Base-by-base conservation (phyloP, 2,329 filamentous ascomycete species). In the Macrophomina tecta region DNA sequence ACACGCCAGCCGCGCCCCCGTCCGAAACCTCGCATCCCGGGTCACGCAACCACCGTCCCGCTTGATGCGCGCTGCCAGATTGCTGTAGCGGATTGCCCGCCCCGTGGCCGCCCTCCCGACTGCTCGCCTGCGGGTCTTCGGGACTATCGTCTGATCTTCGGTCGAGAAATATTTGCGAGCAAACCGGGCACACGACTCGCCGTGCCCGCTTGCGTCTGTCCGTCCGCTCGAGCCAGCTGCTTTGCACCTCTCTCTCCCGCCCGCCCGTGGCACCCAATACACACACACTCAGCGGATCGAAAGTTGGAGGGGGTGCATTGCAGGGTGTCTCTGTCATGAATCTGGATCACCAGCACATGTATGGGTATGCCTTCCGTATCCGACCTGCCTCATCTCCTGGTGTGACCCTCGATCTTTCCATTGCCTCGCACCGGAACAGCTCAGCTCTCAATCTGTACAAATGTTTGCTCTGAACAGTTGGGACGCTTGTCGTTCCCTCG, bases 321-420 rank as follows among this genome's bases (percentile, higher is more conserved):
- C 56, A 66, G 56, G 55, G 55, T 53, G 64, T 66, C 48, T 62
- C 65, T 67, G 60, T 51, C 53, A 67, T 67, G 65, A 67, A 63
- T 67, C 51, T 67, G 49, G 65, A 67, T 45, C 56, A 56, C 32
- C 65, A 61, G 55, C 65, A 63, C 58, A 63, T 67, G 42, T 67
- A 56, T 49, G 65, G 65, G 65, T 67, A 67, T 32, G 65, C 55
- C 40, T 58, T 46, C 28, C 38, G 16, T 51, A 30, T 60, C n/a
- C 42, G 46, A 66, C 23, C 28, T 36, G 45, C 34, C 23, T 18
- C 32, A 55, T 53, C 38, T 64, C 49, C 18, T 46, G 49, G 62
- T 64, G 62, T 52, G 34, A 64, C 62, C 14, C 16, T 34, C 56
- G 40, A 60, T 16, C 38, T 42, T 38, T 23, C 23, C 23, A 23